Percentiles rank a stretch among this genome's conserved stretches.
Conservation (phyloP, 805 yeast species). For the Candida sakaeoensis region DNA sequence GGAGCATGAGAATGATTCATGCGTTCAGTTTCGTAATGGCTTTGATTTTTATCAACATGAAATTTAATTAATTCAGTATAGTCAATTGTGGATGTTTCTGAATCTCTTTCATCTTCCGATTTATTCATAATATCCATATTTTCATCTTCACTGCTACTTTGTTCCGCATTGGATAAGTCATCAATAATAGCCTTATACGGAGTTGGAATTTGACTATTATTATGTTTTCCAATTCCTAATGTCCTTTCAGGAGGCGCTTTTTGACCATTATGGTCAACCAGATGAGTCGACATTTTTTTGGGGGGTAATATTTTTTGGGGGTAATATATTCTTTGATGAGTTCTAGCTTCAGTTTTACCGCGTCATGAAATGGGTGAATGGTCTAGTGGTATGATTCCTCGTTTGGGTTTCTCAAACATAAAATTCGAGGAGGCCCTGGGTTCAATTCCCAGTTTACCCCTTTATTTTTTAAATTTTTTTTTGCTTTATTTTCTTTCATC, state of each 20-base stretch:
- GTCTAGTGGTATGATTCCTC: conserved; percentile 38
- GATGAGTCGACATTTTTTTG: neutral
- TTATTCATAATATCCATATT: neutral
- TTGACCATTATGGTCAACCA: neutral
- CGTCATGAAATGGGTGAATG: conserved; percentile 27
- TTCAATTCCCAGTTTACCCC: conserved; percentile 55
- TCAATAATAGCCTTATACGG: neutral
- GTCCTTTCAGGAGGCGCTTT: neutral
- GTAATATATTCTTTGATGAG: too few species aligned
- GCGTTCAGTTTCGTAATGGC: neutral
- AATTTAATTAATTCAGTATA: conserved; percentile 1
- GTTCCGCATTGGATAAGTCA: neutral
- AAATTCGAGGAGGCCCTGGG: conserved; percentile 59
- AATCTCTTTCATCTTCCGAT: neutral
- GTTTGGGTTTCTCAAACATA: conserved; percentile 26
- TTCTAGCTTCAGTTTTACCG: too few species aligned
- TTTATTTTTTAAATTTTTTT: conserved; percentile 9
- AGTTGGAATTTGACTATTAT: neutral
- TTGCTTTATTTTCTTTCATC: conserved; percentile 1
- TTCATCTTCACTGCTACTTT: neutral
- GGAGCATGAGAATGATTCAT: neutral
- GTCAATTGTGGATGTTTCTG: neutral
- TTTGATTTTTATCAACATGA: neutral
- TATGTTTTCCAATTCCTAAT: neutral
- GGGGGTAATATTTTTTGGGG: too few species aligned